Base-by-base conservation (phyloP, 495 filamentous ascomycete species). In the Cercophora sp. region DNA sequence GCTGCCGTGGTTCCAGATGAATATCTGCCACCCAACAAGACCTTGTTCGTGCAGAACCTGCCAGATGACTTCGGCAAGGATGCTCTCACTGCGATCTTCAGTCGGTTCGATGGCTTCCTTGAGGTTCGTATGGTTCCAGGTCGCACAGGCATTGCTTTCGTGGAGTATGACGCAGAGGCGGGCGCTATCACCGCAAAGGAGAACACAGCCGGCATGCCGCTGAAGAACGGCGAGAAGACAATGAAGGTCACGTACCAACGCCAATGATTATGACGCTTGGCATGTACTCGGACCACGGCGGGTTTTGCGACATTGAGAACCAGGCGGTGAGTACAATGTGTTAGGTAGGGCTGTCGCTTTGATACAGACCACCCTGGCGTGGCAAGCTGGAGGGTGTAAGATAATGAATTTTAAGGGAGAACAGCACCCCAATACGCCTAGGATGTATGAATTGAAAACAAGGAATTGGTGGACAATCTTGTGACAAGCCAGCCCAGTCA, bases 1-100 rank as follows among this genome's bases (percentile, higher is more conserved):
- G 79, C 85, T 20, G 78, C 85, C 16, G 86, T 94, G 41, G 83
- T 97, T 13, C 93, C 93, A 2, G 94, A 96, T 79, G 93, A 99
- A 71, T 97, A 94, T 65, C 81, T 97, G 0, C 93, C 91, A 2
- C 92, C 94, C 39, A 99, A 97, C 79, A 95, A 94, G 72, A 93
- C 89, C 54, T 79, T 99, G n/a, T 96, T 97, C 77, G 75, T 97
- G 45, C 90, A 91, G 70, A 90, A 96, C 60, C 64, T 99, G 40
- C 92, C 94, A 13, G 89, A 94, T 57, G 87, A 89, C 51, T 88
- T 86, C 59, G 86, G 85, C 69, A 81, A 86, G 64, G 91, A 93
- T 45, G 79, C 73, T 32, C 84, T 98, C 35, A 84, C 82, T 0
- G 79, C 78, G 20, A 82, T 96, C 50, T 99, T 96, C 74, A 82